Evolutionary conservation across 2,329 filamentous ascomycete genomes (phyloP).

Genomic region (Paecilomyces niveus): DNA sequence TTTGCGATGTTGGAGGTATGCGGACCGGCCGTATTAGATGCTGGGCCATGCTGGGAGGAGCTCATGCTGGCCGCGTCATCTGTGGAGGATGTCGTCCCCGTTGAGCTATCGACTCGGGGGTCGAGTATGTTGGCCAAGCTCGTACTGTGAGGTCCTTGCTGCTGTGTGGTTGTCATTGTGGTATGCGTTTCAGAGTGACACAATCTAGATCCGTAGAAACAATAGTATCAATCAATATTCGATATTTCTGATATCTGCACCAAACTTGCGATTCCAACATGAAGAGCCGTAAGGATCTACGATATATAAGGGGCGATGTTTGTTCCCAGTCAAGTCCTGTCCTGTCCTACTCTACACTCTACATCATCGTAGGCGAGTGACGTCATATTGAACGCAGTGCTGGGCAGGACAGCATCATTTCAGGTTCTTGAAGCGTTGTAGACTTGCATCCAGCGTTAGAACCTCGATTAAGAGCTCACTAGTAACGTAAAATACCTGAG

Average conservation of each 20-base stretch:
- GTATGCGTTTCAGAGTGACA: background rate
- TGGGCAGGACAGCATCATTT: conserved; percentile 1
- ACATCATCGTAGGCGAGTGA: conserved; percentile 6
- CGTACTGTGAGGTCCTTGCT: conserved; percentile 9
- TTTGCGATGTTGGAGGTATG: conserved; percentile 40
- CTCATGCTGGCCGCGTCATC: background rate
- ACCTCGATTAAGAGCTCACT: background rate
- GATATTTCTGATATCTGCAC: background rate
- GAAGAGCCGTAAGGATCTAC: background rate
- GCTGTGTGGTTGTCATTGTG: background rate
- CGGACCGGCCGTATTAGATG: conserved; percentile 23
- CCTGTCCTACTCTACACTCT: background rate
- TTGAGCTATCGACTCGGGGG: conserved; percentile 28
- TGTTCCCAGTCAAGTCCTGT: background rate
- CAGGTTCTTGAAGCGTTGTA: background rate
- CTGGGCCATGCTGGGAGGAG: background rate
- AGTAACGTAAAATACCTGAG: background rate
- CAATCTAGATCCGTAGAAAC: background rate
- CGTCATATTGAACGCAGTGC: conserved; percentile 13
- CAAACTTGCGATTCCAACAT: background rate
- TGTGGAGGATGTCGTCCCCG: background rate
- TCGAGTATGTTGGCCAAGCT: conserved; percentile 32
- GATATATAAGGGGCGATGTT: background rate
- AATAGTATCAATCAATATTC: background rate
- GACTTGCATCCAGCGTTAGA: background rate